Evolutionary conservation across 106 monocot genomes (phyloP).

Genomic region (Dioscorea dumetorum): DNA sequence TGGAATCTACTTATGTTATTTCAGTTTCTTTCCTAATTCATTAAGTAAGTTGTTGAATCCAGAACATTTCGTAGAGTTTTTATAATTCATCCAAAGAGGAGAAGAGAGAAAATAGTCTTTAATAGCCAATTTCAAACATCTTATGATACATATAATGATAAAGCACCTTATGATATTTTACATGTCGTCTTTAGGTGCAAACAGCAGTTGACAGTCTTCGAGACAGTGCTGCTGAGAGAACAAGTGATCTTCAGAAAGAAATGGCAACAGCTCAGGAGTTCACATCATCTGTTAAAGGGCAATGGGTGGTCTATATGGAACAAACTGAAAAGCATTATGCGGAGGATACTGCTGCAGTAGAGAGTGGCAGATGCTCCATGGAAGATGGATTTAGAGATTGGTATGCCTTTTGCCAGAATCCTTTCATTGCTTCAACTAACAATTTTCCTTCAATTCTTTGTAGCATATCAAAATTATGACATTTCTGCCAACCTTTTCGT

Average conservation of each 20-base stretch:
- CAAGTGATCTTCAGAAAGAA: slow-evolving; percentile 58
- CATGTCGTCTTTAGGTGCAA: slow-evolving; percentile 55
- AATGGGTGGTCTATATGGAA: slow-evolving; percentile 67
- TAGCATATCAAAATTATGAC: background rate
- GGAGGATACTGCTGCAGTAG: slow-evolving; percentile 56
- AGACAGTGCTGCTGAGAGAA: slow-evolving; percentile 55
- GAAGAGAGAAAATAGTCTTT: too few species aligned
- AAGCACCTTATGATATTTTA: too few species aligned
- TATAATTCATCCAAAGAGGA: too few species aligned
- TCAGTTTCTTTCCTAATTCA: too few species aligned
- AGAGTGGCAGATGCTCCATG: slow-evolving; percentile 48
- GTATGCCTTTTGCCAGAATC: slow-evolving; percentile 22
- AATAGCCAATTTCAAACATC: too few species aligned
- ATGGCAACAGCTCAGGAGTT: slow-evolving; percentile 58
- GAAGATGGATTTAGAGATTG: slow-evolving; percentile 66
- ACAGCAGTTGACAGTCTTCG: slow-evolving; percentile 62
- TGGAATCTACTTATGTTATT: too few species aligned
- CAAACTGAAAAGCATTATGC: slow-evolving; percentile 60
- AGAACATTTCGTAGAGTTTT: too few species aligned
- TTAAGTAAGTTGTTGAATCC: too few species aligned
- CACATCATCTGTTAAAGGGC: slow-evolving; percentile 58
- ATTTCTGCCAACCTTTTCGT: slow-evolving; percentile 1
- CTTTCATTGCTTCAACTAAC: background rate
- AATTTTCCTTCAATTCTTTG: background rate
- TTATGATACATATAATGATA: too few species aligned